Conservation (phyloP, 805 yeast species). For the Candida golubevii region DNA sequence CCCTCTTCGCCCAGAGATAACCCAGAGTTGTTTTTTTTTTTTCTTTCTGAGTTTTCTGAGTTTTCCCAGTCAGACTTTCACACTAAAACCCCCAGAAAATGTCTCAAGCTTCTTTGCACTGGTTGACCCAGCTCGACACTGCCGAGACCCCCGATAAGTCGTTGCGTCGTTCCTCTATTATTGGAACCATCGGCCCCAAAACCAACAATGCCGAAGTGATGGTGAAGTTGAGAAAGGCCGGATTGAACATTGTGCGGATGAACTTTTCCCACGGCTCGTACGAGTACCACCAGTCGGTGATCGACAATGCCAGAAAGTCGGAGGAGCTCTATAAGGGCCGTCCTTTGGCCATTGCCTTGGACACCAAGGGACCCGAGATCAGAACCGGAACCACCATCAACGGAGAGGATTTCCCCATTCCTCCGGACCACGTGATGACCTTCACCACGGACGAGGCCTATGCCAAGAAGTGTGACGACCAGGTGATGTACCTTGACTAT, state of each 20-base stretch:
- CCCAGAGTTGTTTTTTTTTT: neutral
- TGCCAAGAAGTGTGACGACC: conserved; percentile 68
- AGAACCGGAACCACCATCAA: conserved; percentile 94
- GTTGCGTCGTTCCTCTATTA: conserved; percentile 91
- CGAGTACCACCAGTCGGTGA: conserved; percentile 95
- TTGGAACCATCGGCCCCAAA: conserved; percentile 98
- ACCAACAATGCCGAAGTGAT: conserved; percentile 85
- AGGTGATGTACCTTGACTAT: conserved; percentile 87
- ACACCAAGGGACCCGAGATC: conserved; percentile 99
- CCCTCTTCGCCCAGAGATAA: neutral
- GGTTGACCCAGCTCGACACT: conserved; percentile 79
- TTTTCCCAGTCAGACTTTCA: neutral
- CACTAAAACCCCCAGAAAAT: conserved; percentile 17
- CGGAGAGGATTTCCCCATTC: conserved; percentile 76
- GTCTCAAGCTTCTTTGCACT: conserved; percentile 54
- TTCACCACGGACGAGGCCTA: conserved; percentile 87
- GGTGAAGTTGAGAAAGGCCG: conserved; percentile 90
- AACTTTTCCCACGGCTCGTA: conserved; percentile 98
- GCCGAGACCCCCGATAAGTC: conserved; percentile 69
- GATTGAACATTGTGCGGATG: conserved; percentile 97
- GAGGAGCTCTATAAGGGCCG: conserved; percentile 89
- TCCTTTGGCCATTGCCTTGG: conserved; percentile 97
- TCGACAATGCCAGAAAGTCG: conserved; percentile 94
- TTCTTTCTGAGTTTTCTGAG: neutral
- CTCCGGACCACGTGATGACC: conserved; percentile 83